Base-by-base conservation (phyloP, 768 basidiomycete species). In the Panellus pusillus region DNA sequence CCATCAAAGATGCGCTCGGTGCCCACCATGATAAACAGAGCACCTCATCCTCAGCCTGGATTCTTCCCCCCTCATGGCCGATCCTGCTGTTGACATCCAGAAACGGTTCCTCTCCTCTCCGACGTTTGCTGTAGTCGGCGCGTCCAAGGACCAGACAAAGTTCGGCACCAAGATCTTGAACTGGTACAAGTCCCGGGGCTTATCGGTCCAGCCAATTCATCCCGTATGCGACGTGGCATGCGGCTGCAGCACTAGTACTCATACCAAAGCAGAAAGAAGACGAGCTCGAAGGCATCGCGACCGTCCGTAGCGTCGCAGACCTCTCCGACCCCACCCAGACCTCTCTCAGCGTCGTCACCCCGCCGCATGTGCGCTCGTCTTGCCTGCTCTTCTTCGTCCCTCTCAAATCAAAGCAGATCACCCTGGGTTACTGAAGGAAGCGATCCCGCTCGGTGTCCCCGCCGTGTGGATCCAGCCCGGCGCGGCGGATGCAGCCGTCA, bases 401-500 rank as follows among this genome's bases (percentile, higher is more conserved):
- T 24, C 39, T 55, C 19, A 36, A 9, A 8, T 3, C 20, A 36
- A 35, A 35, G 9, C 60, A 92, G 89, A 72, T 93, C 38, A 93
- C 91, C 9, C 78, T 91, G 42, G 73, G 72, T 19, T 91, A 49
- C 70, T 93, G 62, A 72, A 86, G 65, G 76, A 83, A 53, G 87
- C 86, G 8, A 84, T 85, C 66, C 76, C 77, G n/a, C 79, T 83
- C n/a, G 68, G 70, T n/a, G 68, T 91, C n/a, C 87, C 85, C 6
- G 78, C 84, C 3, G 75, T 93, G 40, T 96, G 93, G 93, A 79
- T 95, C 28, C 93, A 96, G 67, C 93, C 93, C 7, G 92, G 92
- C 18, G 90, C 92, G 7, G 84, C 87, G 59, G 86, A 91, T 62
- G 77, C 74, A 14, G 69, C 70, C 3, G 90, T 93, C 43, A 69